Conservation (phyloP, 2,329 filamentous ascomycete genomes). For the Phaeomoniella chlamydospora region DNA sequence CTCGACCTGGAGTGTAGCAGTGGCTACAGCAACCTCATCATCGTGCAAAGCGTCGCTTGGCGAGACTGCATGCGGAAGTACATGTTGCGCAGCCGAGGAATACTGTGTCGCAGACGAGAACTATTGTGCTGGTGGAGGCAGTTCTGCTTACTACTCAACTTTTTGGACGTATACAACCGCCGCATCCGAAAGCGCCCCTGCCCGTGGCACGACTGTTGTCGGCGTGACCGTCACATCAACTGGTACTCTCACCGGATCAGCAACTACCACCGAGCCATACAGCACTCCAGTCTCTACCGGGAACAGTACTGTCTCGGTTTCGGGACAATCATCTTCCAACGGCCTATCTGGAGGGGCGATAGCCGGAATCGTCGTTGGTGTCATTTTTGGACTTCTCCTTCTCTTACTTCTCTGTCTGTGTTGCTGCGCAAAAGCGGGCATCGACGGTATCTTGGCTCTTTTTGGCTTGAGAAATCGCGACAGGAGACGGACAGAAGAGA, state of each 20-base stretch:
- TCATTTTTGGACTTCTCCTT: slow-evolving; percentile 27
- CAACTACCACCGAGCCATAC: slow-evolving; percentile 28
- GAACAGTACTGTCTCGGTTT: slow-evolving; percentile 20
- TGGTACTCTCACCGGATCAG: slow-evolving; percentile 12
- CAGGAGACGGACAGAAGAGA: slow-evolving; percentile 19
- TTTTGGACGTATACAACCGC: slow-evolving; percentile 22
- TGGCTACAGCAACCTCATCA: slow-evolving; percentile 10
- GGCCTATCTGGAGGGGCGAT: slow-evolving; percentile 34
- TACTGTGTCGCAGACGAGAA: slow-evolving; percentile 17
- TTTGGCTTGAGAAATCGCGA: slow-evolving; percentile 22
- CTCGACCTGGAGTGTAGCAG: slow-evolving; percentile 32
- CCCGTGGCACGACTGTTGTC: slow-evolving; percentile 29
- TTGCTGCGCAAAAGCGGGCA: slow-evolving; percentile 24
- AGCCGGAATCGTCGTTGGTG: slow-evolving; percentile 35
- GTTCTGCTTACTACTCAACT: slow-evolving; percentile 15
- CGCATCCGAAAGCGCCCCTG: slow-evolving; percentile 20
- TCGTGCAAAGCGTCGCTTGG: slow-evolving; percentile 32
- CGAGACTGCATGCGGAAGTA: slow-evolving; percentile 26
- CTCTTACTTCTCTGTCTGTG: slow-evolving; percentile 29
- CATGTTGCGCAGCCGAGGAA: slow-evolving; percentile 28
- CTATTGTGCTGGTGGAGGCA: slow-evolving; percentile 20
- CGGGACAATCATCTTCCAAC: slow-evolving; percentile 14
- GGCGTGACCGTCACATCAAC: slow-evolving; percentile 27
- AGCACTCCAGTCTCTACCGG: slow-evolving; percentile 28
- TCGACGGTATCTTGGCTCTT: slow-evolving; percentile 25